A percentile compares a stretch with the other conserved stretches of the same genome.
phyloP scores from a whole-genome alignment of 2,329 filamentous ascomycete genomes.

The Meredithiella fracta region DNA sequence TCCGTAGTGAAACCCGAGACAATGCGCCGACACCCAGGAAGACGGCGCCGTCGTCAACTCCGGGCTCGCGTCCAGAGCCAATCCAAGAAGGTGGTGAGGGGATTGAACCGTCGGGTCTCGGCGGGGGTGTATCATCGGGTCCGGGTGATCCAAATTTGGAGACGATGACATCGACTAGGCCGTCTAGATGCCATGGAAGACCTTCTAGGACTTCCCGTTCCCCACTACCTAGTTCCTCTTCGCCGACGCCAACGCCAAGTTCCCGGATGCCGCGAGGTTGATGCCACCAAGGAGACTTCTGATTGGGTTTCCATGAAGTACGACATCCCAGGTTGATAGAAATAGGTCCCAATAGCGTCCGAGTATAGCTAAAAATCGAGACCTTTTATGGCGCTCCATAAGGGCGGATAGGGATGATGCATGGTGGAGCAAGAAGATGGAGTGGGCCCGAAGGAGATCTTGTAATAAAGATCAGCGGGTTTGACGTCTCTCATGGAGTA shows the following conservation, averaged over 20 bases:
- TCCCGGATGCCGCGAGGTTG: slow-evolving; percentile 84
- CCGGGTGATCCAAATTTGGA: slow-evolving; percentile 57
- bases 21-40: slow-evolving; percentile 69
- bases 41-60: slow-evolving; percentile 63
- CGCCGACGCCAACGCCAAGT: slow-evolving; percentile 82
- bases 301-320: slow-evolving; percentile 77
- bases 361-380: slow-evolving; percentile 55
- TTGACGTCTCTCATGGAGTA: slow-evolving; percentile 86
- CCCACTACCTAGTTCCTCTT: slow-evolving; percentile 86
- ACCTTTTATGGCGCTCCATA: slow-evolving; percentile 37
- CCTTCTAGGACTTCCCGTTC: slow-evolving; percentile 87
- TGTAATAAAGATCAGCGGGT: slow-evolving; percentile 61
- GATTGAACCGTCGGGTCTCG: slow-evolving; percentile 13
- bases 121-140: slow-evolving; percentile 16
- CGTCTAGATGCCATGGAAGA: slow-evolving; percentile 62
- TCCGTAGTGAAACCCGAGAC: slow-evolving; percentile 51
- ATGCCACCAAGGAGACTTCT: slow-evolving; percentile 65
- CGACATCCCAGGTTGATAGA: slow-evolving; percentile 65
- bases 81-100: slow-evolving; percentile 41
- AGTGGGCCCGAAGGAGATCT: slow-evolving; percentile 70
- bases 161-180: slow-evolving; percentile 74
- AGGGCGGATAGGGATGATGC: slow-evolving; percentile 55
- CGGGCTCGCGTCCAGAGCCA: slow-evolving; percentile 50
- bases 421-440: slow-evolving; percentile 77
- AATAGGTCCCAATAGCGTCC: slow-evolving; percentile 66